These are phyloP conservation scores for Russula compacta DNA, from an alignment of 768 basidiomycete species.

Conservation along the genomic window DNA sequence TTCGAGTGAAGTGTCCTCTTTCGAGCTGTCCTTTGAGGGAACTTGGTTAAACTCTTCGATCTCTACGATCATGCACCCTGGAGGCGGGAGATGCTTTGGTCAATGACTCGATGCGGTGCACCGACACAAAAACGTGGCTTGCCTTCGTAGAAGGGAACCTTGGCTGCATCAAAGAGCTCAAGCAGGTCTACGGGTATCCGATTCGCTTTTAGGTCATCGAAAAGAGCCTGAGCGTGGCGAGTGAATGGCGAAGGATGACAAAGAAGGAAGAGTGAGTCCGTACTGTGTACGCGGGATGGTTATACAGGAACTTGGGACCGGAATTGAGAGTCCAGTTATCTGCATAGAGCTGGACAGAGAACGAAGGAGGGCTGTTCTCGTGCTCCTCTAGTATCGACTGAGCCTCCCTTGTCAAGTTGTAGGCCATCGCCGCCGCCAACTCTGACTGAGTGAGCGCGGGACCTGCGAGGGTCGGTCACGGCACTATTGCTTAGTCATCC, in stretches of 20 bases:
- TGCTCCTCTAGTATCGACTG: constrained; percentile 53
- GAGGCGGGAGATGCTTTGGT: not conserved
- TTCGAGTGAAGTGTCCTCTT: constrained; percentile 46
- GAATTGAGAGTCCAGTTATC: constrained; percentile 81
- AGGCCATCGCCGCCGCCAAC: constrained; percentile 41
- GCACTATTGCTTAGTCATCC: constrained; percentile 8
- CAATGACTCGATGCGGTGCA: not conserved
- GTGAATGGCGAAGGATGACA: not conserved
- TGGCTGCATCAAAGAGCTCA: constrained; percentile 64
- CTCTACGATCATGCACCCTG: constrained; percentile 83
- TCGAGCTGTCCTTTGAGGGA: constrained; percentile 44
- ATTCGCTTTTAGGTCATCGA: constrained; percentile 76
- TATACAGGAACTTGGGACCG: constrained; percentile 74
- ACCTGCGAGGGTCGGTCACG: not conserved
- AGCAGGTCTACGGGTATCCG: constrained; percentile 82
- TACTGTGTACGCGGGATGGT: constrained; percentile 57
- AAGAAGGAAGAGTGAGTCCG: constrained; percentile 11
- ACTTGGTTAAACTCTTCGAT: constrained; percentile 66
- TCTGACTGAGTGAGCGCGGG: not conserved
- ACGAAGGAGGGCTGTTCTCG: constrained; percentile 54
- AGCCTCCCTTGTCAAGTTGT: constrained; percentile 62
- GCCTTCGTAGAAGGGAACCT: constrained; percentile 82
- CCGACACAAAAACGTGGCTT: constrained; percentile 20
- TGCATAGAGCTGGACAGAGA: constrained; percentile 66
- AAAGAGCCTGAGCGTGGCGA: constrained; percentile 44